Evolutionary conservation across 2,329 filamentous ascomycete species (phyloP), one percentile per base, ranked within the genome.

Genomic region (Apiospora sp.): DNA sequence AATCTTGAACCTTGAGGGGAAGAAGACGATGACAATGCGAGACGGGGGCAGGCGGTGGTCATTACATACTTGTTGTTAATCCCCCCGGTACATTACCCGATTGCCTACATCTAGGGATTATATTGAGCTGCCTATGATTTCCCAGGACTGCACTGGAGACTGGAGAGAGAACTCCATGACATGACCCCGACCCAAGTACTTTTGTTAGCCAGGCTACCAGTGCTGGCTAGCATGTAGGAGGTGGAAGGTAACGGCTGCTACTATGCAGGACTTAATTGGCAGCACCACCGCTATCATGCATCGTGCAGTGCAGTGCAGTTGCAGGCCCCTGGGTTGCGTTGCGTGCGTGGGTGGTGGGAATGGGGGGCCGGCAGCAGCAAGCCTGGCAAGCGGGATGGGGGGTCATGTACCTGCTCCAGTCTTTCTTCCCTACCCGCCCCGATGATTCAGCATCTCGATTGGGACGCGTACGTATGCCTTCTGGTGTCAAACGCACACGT

Each of bases 271-370:
- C 58, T 64, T 41, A n/a, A 64, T 64, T 64, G 58, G 58, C 30
- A 64, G 58, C 58, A 64, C 34, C 58, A 64, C 58, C 58, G 58
- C 58, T 41, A 64, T 64, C 58, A 64, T 64, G 58, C 58, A 64
- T 61, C 54, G 54, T 58, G 51, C 51, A 58, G 51, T 16, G 27
- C 51, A 34, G 27, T 58, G 51, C 44, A 22, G 44, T 49, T 19
- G 46, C 58, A 64, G 34, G 30, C 58, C 58, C 58, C 58, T 64
- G 58, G 58, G 58, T 64, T 64, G 58, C 30, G 58, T 64, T 64
- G 58, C 54, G 54, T 61, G 54, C 30, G 58, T 49, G 46, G 58
- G 58, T 41, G 37, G 37, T 41, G 37, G 37, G 37, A 41, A 64
- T 64, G 58, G 58, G 58, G 58, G 58, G 54, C 54, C 34, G 22